Base-by-base conservation (phyloP, 345 rosid species). In the Psidium guajava region DNA sequence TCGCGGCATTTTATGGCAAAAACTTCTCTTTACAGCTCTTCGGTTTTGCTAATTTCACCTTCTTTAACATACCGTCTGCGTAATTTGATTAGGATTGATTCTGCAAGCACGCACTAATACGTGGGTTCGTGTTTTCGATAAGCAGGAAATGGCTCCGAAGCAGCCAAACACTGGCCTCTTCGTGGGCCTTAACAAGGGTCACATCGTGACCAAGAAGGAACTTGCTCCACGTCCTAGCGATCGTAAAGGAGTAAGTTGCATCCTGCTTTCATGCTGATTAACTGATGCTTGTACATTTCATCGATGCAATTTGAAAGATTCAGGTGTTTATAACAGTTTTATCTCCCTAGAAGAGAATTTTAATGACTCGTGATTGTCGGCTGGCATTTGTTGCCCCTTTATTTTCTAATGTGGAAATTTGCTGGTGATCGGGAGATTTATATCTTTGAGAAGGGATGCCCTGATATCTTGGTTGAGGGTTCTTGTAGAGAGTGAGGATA, bases 171-270 rank as follows among this genome's bases (percentile, higher is more conserved):
- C 90, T 22, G 96, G 96, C 47, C 89, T 94, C 28, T 92, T 90
- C 82, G 95, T 93, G 21, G 96, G 96, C 22, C 86, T 92, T 86
- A 94, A 93, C 91, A 94, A 88, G 82, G 96, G 96, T 6, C 95
- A 94, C 61, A 83, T 94, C 56, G 93, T 93, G 21, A 93, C 95
- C 84, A 92, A 88, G 92, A 91, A 88, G 84, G 95, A 94, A 83
- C 83, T 88, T 59, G 88, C 91, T 28, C 92, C 93, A 13, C 92
- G 93, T 1, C 95, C 96, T 27, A 88, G 92, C 22, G 88, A 86
- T 55, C 90, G 94, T 28, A 94, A 91, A 88, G 96, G 95, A 75
- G 96, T 94, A 89, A 84, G 94, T 86, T 86, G 58, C 64, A 50
- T 80, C 47, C 69, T 56, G 8, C 75, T 25, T 44, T 20, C 8